Evolutionary conservation across 305 asterid species (phyloP).

Genomic region (Fraxinus greggii): DNA sequence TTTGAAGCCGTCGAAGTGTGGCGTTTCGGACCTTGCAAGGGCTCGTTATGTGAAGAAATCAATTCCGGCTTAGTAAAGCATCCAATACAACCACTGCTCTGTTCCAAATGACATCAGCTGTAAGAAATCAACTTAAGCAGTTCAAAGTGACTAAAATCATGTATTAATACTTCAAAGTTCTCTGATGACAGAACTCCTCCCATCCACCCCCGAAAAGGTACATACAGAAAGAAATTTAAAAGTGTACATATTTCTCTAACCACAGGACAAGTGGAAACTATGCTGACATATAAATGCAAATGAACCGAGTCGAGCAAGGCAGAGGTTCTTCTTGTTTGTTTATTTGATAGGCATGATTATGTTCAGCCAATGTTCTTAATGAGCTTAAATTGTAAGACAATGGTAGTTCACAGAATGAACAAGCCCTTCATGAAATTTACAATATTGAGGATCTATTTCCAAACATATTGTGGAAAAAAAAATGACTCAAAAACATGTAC

Average conservation of each 20-base stretch:
- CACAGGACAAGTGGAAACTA: neutral
- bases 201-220: neutral
- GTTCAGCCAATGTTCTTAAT: neutral
- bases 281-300: neutral
- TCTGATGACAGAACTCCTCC: neutral
- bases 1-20: neutral
- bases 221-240: neutral
- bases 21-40: neutral
- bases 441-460: neutral
- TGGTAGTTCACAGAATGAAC: neutral
- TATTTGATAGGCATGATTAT: neutral
- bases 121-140: neutral
- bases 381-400: neutral
- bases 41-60: neutral
- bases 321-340: neutral
- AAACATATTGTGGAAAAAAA: neutral
- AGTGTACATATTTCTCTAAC: neutral
- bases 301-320: neutral
- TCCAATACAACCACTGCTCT: slow-evolving; percentile 10
- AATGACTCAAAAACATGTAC: neutral
- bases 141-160: neutral
- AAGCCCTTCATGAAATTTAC: neutral
- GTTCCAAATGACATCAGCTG: neutral
- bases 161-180: neutral
- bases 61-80: neutral